Percentiles rank a stretch among this genome's conserved stretches.
Conservation (phyloP, 768 basidiomycete species). For the Boletus rubropictus region DNA sequence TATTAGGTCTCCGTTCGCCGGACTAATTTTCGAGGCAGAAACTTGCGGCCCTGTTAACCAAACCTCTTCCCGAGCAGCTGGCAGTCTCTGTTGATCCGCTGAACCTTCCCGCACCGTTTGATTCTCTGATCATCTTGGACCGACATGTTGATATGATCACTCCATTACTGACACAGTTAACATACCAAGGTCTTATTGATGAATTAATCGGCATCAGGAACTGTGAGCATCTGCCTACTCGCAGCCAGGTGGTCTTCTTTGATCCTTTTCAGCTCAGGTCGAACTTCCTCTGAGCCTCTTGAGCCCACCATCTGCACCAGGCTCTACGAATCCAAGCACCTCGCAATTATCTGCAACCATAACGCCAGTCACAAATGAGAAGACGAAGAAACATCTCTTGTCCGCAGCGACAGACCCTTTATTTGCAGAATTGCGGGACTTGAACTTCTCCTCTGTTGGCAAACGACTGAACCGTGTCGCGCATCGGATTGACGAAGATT, state of each 20-base stretch:
- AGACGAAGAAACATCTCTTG: constrained; percentile 85
- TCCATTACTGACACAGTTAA: constrained; percentile 89
- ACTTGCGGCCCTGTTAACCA: constrained; percentile 64
- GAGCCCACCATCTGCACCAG: constrained; percentile 47
- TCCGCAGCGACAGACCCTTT: constrained; percentile 75
- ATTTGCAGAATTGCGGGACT: constrained; percentile 76
- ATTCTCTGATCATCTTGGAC: constrained; percentile 85
- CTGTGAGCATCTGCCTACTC: constrained; percentile 45
- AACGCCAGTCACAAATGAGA: constrained; percentile 60
- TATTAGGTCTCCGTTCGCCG: neutral
- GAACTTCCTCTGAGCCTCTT: constrained; percentile 73
- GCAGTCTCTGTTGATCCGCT: constrained; percentile 37
- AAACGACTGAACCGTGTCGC: constrained; percentile 76
- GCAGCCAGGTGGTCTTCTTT: neutral
- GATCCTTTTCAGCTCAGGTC: constrained; percentile 52
- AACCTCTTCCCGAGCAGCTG: constrained; percentile 44
- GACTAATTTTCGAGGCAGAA: constrained; percentile 44
- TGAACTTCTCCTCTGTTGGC: constrained; percentile 90
- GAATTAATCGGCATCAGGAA: constrained; percentile 88
- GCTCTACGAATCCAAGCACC: constrained; percentile 34
- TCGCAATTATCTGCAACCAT: constrained; percentile 41
- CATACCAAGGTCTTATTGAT: constrained; percentile 94
- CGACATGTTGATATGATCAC: constrained; percentile 93
- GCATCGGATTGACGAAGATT: constrained; percentile 82
- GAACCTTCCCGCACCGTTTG: constrained; percentile 57